Conservation (phyloP, 208 protist genomes). For the Borovskyia barvae region DNA sequence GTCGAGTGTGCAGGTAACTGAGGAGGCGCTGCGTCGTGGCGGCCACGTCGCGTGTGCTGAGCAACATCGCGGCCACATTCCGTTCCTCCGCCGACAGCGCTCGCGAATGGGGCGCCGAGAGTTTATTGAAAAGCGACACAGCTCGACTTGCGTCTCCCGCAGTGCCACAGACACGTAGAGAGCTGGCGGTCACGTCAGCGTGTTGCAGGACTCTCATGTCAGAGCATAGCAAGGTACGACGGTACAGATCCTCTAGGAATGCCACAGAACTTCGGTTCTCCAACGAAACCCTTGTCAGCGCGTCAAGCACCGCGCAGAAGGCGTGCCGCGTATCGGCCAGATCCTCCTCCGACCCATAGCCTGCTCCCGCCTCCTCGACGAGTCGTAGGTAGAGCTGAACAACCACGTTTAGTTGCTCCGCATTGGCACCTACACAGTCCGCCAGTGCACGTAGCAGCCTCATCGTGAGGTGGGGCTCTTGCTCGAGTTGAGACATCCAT, state of each 20-base stretch:
- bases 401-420: conserved; percentile 37
- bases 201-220: conserved; percentile 23
- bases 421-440: conserved; percentile 33
- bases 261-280: conserved; percentile 11
- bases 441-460: conserved; percentile 28
- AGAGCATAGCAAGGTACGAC: conserved; percentile 16
- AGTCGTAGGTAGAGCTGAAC: conserved; percentile 28
- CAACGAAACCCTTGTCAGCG: conserved; percentile 36
- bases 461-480: conserved; percentile 11
- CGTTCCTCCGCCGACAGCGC: conserved; percentile 24
- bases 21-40: conserved; percentile 33
- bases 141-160: conserved; percentile 7
- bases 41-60: conserved; percentile 19
- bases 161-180: conserved; percentile 21
- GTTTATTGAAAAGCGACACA: conserved; percentile 54
- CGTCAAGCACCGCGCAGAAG: conserved; percentile 28
- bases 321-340: conserved; percentile 1
- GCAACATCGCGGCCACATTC: conserved; percentile 34
- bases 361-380: conserved; percentile 37
- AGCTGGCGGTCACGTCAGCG: conserved; percentile 30
- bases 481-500: not conserved
- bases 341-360: conserved; percentile 12
- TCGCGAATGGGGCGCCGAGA: conserved; percentile 32
- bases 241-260: conserved; percentile 21
- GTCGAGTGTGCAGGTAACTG: conserved; percentile 33